phyloP scores from a whole-genome alignment of 345 rosid species.

The Dimocarpus longan region DNA sequence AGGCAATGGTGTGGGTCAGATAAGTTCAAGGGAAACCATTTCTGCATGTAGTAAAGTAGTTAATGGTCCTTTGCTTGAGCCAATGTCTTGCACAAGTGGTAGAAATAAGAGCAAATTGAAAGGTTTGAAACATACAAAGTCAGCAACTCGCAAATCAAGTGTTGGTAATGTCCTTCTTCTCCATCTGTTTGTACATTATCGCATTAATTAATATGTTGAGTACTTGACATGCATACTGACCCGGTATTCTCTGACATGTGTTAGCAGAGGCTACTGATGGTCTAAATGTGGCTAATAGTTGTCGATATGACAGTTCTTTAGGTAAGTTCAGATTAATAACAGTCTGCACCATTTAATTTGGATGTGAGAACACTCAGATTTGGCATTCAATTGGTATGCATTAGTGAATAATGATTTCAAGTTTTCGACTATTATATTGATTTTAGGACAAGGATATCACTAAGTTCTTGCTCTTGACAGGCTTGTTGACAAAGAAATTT shows the following conservation, averaged over 20 bases:
- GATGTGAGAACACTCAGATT: background rate
- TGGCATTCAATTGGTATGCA: background rate
- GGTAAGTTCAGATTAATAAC: conserved; percentile 36
- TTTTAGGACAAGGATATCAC: background rate
- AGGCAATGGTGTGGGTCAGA: conserved; percentile 33
- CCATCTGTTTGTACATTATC: background rate
- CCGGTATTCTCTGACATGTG: conserved; percentile 20
- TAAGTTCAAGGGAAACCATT: conserved; percentile 25
- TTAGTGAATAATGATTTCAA: background rate
- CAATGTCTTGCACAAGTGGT: conserved; percentile 30
- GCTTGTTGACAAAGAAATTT: conserved; percentile 70
- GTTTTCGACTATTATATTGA: conserved; percentile 4
- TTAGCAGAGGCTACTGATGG: conserved; percentile 43
- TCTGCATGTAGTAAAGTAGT: conserved; percentile 28
- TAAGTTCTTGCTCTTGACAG: conserved; percentile 31
- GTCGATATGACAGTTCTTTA: conserved; percentile 73
- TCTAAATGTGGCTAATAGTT: conserved; percentile 42
- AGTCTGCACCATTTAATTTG: background rate
- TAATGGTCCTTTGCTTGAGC: conserved; percentile 28
- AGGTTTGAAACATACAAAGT: conserved; percentile 37
- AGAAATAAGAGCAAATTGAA: conserved; percentile 43
- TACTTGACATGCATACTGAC: background rate
- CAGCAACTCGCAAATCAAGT: conserved; percentile 32
- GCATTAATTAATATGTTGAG: background rate
- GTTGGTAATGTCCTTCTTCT: conserved; percentile 39